phyloP scores from a whole-genome alignment of 2,329 filamentous ascomycete species.

The Pseudopithomyces maydicus region DNA sequence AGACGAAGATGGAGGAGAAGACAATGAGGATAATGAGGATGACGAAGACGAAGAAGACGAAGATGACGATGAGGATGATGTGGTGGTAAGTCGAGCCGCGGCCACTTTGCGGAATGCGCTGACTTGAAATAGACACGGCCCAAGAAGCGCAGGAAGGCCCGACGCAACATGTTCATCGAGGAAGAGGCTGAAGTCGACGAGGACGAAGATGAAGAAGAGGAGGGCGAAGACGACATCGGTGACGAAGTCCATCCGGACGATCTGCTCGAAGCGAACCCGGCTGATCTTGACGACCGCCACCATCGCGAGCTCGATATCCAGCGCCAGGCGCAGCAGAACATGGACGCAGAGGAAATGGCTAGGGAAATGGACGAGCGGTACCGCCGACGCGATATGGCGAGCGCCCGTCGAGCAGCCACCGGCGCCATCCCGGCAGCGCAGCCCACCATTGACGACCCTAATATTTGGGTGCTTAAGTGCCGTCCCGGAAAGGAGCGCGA shows the following conservation, averaged over 20 bases:
- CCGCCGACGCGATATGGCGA: conserved; percentile 64
- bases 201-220: conserved; percentile 81
- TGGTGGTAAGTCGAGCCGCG: conserved; percentile 1
- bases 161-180: conserved; percentile 8
- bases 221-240: conserved; percentile 81
- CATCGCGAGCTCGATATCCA: conserved; percentile 94
- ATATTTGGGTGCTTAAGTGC: conserved; percentile 92
- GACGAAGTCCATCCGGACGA: conserved; percentile 92
- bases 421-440: conserved; percentile 66
- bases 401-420: conserved; percentile 33
- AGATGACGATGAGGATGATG: conserved; percentile 4
- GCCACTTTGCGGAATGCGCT: not conserved
- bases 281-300: conserved; percentile 84
- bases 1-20: not conserved
- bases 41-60: conserved; percentile 1
- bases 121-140: conserved; percentile 1
- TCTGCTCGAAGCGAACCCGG: conserved; percentile 75
- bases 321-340: conserved; percentile 82
- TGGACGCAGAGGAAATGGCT: conserved; percentile 93
- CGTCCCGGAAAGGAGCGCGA: conserved; percentile 96
- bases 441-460: conserved; percentile 91
- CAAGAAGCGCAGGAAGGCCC: not conserved
- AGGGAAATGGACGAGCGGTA: conserved; percentile 82
- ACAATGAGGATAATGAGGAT: not conserved
- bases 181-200: conserved; percentile 66